A percentile compares a stretch with the other conserved stretches of the same genome.
These are phyloP conservation scores for Zymoseptoria passerinii DNA, from an alignment of 2,329 filamentous ascomycete species.

Conservation along the genomic window DNA sequence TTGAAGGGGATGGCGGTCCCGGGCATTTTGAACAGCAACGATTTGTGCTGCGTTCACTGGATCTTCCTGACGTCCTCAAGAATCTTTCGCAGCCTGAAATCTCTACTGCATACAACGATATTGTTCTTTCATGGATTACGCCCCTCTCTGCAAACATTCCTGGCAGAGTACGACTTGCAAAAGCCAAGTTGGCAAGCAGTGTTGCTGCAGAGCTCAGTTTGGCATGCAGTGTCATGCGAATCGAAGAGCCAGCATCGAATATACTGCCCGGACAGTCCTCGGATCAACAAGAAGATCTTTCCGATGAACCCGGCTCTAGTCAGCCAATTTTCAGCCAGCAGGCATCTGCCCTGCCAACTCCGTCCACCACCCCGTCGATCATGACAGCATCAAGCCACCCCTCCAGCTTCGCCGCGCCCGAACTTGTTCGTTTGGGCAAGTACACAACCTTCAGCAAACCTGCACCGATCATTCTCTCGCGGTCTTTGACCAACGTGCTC, in stretches of 20 bases:
- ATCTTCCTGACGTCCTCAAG: neutral
- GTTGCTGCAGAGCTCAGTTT: conserved; percentile 32
- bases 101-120: conserved; percentile 14
- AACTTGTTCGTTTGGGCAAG: conserved; percentile 29
- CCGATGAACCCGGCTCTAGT: conserved; percentile 1
- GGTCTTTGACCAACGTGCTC: conserved; percentile 31
- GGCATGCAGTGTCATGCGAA: conserved; percentile 22
- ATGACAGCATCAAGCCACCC: conserved; percentile 19
- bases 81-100: neutral
- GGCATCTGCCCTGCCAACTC: conserved; percentile 21
- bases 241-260: conserved; percentile 1
- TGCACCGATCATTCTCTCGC: conserved; percentile 20
- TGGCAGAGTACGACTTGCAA: conserved; percentile 25
- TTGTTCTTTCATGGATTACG: conserved; percentile 22
- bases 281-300: conserved; percentile 2
- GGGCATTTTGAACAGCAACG: neutral
- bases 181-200: conserved; percentile 22
- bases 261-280: conserved; percentile 1
- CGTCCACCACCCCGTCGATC: conserved; percentile 26
- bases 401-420: conserved; percentile 22
- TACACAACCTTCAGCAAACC: conserved; percentile 31
- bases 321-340: conserved; percentile 3
- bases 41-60: neutral
- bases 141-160: conserved; percentile 17
- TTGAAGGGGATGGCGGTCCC: neutral